A percentile compares a stretch with the other conserved stretches of the same genome.
Evolutionary conservation across 805 yeast genomes (phyloP).

Genomic region (Myxozyma neglecta): DNA sequence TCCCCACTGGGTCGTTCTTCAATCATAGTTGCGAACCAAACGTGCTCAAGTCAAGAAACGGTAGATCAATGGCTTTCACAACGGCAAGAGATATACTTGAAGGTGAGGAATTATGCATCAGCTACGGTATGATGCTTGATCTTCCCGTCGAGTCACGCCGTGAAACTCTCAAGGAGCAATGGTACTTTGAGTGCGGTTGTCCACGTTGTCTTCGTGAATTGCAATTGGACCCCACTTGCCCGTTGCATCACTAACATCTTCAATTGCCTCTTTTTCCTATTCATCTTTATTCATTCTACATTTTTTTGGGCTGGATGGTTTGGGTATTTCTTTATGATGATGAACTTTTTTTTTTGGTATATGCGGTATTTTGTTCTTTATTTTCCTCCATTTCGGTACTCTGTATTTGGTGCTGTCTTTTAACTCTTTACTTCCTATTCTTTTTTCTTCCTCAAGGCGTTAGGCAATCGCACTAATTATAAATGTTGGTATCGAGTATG

Average conservation of each 20-base stretch:
- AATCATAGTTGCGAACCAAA: conserved; percentile 66
- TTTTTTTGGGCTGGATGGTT: neutral
- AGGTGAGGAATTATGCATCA: conserved; percentile 58
- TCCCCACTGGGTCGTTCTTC: conserved; percentile 65
- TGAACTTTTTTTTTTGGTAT: neutral
- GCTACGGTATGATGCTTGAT: conserved; percentile 55
- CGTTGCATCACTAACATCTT: no score
- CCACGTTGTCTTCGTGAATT: conserved; percentile 42
- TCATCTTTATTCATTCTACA: no score
- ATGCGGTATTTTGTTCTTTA: neutral
- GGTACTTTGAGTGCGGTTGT: conserved; percentile 64
- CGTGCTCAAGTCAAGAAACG: conserved; percentile 47
- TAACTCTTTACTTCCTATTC: neutral
- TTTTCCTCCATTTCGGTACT: no score
- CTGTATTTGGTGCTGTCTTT: no score
- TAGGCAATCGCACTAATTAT: neutral
- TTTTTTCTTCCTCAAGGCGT: neutral
- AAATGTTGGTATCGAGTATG: no score
- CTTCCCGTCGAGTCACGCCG: conserved; percentile 48
- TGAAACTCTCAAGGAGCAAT: conserved; percentile 47
- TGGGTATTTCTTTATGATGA: neutral
- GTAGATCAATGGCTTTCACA: conserved; percentile 46
- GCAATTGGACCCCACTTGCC: neutral
- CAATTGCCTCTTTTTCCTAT: no score
- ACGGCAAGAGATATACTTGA: conserved; percentile 44